phyloP scores from a whole-genome alignment of 495 filamentous ascomycete species.

The Xylaria nigripes region DNA sequence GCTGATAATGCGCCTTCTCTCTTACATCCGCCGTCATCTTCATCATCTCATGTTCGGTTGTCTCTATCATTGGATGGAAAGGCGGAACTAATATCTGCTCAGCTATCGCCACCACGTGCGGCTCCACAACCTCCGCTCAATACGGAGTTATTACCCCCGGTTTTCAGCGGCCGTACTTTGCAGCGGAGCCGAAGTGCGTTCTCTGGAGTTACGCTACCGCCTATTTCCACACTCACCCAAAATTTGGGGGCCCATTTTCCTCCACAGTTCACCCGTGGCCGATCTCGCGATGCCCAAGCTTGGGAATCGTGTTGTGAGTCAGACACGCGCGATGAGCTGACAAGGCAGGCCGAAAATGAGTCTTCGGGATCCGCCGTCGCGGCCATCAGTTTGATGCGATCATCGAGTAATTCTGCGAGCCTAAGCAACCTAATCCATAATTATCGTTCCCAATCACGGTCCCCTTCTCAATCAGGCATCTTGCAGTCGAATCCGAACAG shows the following conservation, averaged over 20 bases:
- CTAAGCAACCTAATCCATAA: constrained; percentile 25
- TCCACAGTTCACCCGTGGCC: constrained; percentile 47
- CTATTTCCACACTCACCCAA: constrained; percentile 44
- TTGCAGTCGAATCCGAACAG: constrained; percentile 48
- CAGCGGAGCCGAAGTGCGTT: constrained; percentile 47
- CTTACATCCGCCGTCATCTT: constrained; percentile 23
- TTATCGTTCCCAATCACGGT: constrained; percentile 28
- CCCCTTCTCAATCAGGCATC: constrained; percentile 24
- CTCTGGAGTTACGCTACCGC: constrained; percentile 40
- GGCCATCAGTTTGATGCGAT: constrained; percentile 64
- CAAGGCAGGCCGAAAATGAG: constrained; percentile 62
- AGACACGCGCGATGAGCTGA: constrained; percentile 62
- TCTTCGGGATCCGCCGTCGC: constrained; percentile 61
- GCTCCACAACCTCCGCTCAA: constrained; percentile 19
- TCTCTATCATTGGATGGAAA: constrained; percentile 76
- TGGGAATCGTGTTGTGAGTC: constrained; percentile 80
- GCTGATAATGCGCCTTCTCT: constrained; percentile 18
- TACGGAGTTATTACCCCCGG: constrained; percentile 37
- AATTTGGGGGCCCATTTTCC: constrained; percentile 43
- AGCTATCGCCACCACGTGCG: constrained; percentile 60
- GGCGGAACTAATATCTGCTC: constrained; percentile 64
- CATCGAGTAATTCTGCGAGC: constrained; percentile 46
- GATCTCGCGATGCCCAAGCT: constrained; percentile 71
- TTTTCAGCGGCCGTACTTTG: constrained; percentile 45
- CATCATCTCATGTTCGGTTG: constrained; percentile 49